Base-by-base conservation (phyloP, 495 filamentous ascomycete genomes). In the Trichocladium antarcticum region DNA sequence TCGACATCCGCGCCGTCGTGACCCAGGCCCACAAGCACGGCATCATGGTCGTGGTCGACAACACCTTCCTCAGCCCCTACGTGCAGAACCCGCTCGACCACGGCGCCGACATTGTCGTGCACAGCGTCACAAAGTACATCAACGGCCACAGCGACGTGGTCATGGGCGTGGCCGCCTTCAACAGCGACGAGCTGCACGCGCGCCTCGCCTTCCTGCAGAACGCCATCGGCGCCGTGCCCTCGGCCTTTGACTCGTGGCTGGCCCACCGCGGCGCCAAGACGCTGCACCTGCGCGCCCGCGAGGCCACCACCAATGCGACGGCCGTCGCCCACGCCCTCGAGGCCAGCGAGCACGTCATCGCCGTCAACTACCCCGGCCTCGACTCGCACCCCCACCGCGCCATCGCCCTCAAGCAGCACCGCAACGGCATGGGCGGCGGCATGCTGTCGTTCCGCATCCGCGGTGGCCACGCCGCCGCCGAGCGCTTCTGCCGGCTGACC, bases 61-160 rank as follows among this genome's bases (percentile, higher is more conserved):
- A 99, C 73, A 99, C 92, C 2, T 99, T 99, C 73, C 70, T 99
- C 58, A 86, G 80, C 51, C 92, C 92, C 21, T 99, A 97, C 62
- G 75, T 97, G 20, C 92, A 99, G 67, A 97, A 96, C 65, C 92
- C 92, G 1, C 75, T 99, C 21, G 80, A 89, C 57, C 87, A 93
- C 67, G 92, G 92, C 57, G 92, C 92, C 31, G 93, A 99, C 61
- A 89, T 99, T 39, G 92, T 97, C 37, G 82, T 97, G n/a, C 92
- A 99, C 73, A 89, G 84, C 34, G 92, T 99, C n/a, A 99, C 92
- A 7, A 99, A 99, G 67, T 99, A 97, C 69, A 97, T 99, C 66
- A 99, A 99, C 62, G 92, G 92, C 6, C 92, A 99, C 69, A 74
- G 81, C 66, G 90, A 99, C 64, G 92, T 99, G n/a, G 76, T 95